Percentiles rank a stretch among this genome's conserved stretches.
phyloP scores from a whole-genome alignment of 2,329 filamentous ascomycete species.

The Sclerotinia subarctica region DNA sequence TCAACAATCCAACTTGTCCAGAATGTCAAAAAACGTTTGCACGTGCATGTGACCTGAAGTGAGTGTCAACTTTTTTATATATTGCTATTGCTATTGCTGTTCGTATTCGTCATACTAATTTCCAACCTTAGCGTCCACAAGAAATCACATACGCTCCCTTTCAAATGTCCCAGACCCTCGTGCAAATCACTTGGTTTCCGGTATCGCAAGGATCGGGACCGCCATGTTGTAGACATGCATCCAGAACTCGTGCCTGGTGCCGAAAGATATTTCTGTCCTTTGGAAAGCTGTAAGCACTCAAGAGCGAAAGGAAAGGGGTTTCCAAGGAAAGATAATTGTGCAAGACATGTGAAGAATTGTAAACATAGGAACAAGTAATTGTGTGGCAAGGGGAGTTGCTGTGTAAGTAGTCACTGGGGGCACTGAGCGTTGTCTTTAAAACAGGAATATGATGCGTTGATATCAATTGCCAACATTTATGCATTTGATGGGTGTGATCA shows the following conservation, averaged over 20 bases:
- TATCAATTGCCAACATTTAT: background rate
- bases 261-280: background rate
- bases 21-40: background rate
- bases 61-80: background rate
- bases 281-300: conserved; percentile 9
- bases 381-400: background rate
- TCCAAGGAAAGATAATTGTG: conserved; percentile 4
- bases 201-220: background rate
- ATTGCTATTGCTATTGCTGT: background rate
- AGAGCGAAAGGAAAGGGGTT: background rate
- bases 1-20: background rate
- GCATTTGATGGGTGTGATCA: background rate
- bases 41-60: background rate
- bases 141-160: conserved; percentile 4
- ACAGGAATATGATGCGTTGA: background rate
- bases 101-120: background rate
- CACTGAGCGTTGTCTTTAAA: background rate
- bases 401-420: background rate
- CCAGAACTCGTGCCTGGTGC: background rate
- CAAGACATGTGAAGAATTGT: conserved; percentile 4
- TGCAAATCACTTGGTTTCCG: background rate
- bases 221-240: background rate
- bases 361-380: background rate
- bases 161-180: background rate
- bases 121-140: background rate